Base-by-base conservation (phyloP, 2,329 filamentous ascomycete species). In the Pezicula rhizophila region DNA sequence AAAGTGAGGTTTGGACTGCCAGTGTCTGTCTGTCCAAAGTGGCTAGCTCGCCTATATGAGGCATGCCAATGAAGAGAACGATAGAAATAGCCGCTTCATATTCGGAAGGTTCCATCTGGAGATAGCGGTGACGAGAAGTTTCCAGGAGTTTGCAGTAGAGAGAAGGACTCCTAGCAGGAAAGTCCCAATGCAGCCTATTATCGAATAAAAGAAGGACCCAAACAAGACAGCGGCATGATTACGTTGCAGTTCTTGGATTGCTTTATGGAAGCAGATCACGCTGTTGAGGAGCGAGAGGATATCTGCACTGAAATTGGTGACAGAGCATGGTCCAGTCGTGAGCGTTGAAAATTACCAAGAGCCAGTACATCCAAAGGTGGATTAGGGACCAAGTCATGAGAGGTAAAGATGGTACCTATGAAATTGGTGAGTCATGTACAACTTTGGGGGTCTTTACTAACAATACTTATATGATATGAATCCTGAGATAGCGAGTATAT, bases 271-370 rank as follows among this genome's bases (percentile, higher is more conserved):
- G 64, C 85, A 85, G 55, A 85, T 84, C 50, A 85, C 75, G 56
- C 78, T 82, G 64, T 85, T 85, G 25, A 85, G 67, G 8, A 85
- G 70, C 2, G 79, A 81, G 61, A 85, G 85, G 47, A 85, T 82
- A 60, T 85, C 82, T 39, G 78, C 80, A 51, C 74, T 81, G 62
- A 84, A 85, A 17, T 76, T 79, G 2, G 82, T 85, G 43, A 85
- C 82, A 85, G 57, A 78, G 73, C 82, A 85, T 85, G 0, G 81
- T 85, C 78, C 80, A 85, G 63, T 84, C 80, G 59, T 85, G 80
- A 4, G 80, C 81, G 62, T 85, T 85, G 64, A 84, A 77, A 45
- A 84, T 75, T 47, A 81, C 80, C 11, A 85, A 70, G 3, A 84
- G 64, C 55, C 76, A 77, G 59, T 83, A 79, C 72, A 85, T 77